These are phyloP conservation scores for Pulveroboletus sp. DNA, from an alignment of 768 basidiomycete species.

Conservation along the genomic window DNA sequence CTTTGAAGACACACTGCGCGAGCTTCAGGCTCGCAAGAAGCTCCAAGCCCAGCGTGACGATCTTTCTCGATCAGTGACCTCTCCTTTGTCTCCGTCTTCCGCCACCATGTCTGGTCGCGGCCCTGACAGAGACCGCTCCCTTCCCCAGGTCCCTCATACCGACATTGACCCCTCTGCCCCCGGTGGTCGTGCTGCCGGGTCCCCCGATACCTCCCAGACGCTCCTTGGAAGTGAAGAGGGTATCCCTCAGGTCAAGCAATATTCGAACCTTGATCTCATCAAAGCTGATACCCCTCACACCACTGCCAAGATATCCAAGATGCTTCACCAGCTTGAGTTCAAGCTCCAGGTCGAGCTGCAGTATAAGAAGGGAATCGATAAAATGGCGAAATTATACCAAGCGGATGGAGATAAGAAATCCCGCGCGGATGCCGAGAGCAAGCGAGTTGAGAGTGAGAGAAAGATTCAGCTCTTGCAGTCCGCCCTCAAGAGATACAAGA, in stretches of 20 bases:
- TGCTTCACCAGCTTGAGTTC: slow-evolving; percentile 99
- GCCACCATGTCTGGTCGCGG: slow-evolving; percentile 14
- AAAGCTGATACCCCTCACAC: slow-evolving; percentile 97
- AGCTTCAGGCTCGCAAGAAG: slow-evolving; percentile 75
- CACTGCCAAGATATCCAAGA: slow-evolving; percentile 91
- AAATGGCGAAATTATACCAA: slow-evolving; percentile 96
- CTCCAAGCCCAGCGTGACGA: slow-evolving; percentile 53
- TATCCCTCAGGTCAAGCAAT: slow-evolving; percentile 54
- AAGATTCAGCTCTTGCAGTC: slow-evolving; percentile 92
- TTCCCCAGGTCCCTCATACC: slow-evolving; percentile 49
- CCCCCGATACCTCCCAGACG: slow-evolving; percentile 37
- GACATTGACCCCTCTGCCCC: slow-evolving; percentile 37
- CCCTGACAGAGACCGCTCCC: slow-evolving; percentile 30
- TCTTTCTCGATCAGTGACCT: slow-evolving; percentile 48
- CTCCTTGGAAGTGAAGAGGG: slow-evolving; percentile 37
- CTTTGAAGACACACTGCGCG: slow-evolving; percentile 80
- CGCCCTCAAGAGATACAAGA: slow-evolving; percentile 95
- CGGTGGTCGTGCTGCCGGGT: slow-evolving; percentile 33
- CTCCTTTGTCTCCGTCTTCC: slow-evolving; percentile 27
- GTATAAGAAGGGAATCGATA: slow-evolving; percentile 97
- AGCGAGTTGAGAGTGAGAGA: slow-evolving; percentile 90
- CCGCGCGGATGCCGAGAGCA: slow-evolving; percentile 87
- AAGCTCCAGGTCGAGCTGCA: slow-evolving; percentile 98
- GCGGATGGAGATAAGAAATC: slow-evolving; percentile 98
- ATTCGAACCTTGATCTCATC: slow-evolving; percentile 87